A percentile compares a stretch with the other conserved stretches of the same genome.
Conservation (phyloP, 495 filamentous ascomycete species). For the Choiromyces venosus region DNA sequence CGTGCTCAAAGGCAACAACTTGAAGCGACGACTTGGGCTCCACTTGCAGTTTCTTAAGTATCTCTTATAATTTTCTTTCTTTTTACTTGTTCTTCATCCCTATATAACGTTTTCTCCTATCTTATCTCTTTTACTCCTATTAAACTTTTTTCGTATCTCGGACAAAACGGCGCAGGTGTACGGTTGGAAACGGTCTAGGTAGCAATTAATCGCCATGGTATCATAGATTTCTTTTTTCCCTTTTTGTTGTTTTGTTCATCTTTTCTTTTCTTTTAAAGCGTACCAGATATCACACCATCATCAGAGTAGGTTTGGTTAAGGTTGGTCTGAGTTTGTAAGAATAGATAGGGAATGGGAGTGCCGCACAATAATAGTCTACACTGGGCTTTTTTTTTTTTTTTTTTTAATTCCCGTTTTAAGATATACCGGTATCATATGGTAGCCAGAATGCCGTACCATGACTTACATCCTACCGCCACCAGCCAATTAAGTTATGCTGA, state of each 20-base stretch:
- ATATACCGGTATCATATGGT: too few species aligned
- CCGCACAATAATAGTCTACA: too few species aligned
- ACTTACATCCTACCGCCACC: too few species aligned
- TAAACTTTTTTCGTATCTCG: neutral
- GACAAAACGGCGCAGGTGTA: neutral
- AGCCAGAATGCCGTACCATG: too few species aligned
- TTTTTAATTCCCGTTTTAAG: too few species aligned
- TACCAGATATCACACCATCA: too few species aligned
- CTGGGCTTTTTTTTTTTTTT: too few species aligned
- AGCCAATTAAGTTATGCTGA: too few species aligned
- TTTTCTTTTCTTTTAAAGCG: neutral
- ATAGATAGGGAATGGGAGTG: too few species aligned
- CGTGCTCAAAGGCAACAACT: slow-evolving; percentile 3
- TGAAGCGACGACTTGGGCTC: slow-evolving; percentile 9
- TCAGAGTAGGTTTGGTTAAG: neutral
- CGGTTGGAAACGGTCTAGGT: neutral
- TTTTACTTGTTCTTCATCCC: neutral
- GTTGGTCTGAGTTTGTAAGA: too few species aligned
- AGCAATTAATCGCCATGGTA: neutral
- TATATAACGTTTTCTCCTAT: neutral
- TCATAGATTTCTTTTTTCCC: neutral
- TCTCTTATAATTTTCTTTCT: neutral
- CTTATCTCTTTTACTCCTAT: neutral
- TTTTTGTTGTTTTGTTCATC: neutral
- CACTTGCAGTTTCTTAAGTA: slow-evolving; percentile 4